Evolutionary conservation across 352 stramenopile genomes (phyloP).

Genomic region (Phytophthora foliorum): DNA sequence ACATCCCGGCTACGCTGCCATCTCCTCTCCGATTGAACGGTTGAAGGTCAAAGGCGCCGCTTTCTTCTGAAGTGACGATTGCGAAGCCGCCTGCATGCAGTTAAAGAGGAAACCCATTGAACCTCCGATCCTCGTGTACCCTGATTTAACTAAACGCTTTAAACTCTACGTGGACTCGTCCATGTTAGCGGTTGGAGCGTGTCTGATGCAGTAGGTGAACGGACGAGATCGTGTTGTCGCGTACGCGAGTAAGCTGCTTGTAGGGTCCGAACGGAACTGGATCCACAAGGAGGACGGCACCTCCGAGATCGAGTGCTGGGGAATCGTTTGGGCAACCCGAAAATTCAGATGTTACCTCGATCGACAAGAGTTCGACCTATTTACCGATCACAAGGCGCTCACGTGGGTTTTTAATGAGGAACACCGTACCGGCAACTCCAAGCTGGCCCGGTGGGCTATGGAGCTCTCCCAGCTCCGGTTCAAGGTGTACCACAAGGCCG

Average conservation of each 20-base stretch:
- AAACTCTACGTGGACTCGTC: neutral
- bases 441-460: neutral
- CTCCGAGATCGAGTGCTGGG: neutral
- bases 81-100: too few relatives aligned
- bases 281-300: neutral
- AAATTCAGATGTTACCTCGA: too few relatives aligned
- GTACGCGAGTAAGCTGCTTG: neutral
- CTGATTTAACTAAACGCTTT: too few relatives aligned
- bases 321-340: neutral
- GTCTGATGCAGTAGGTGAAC: neutral
- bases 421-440: neutral
- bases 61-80: too few relatives aligned
- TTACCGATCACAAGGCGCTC: neutral
- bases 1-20: too few relatives aligned
- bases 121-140: too few relatives aligned
- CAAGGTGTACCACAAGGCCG: neutral
- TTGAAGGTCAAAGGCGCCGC: too few relatives aligned
- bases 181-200: neutral
- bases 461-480: neutral
- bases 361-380: neutral
- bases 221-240: neutral
- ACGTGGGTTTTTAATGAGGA: neutral
- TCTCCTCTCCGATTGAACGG: too few relatives aligned
- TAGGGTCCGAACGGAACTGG: neutral
- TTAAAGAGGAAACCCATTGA: too few relatives aligned